Percentiles rank a stretch among this genome's conserved stretches.
phyloP scores from a whole-genome alignment of 1,284 basidiomycete species.

The Ganoderma lucidum region DNA sequence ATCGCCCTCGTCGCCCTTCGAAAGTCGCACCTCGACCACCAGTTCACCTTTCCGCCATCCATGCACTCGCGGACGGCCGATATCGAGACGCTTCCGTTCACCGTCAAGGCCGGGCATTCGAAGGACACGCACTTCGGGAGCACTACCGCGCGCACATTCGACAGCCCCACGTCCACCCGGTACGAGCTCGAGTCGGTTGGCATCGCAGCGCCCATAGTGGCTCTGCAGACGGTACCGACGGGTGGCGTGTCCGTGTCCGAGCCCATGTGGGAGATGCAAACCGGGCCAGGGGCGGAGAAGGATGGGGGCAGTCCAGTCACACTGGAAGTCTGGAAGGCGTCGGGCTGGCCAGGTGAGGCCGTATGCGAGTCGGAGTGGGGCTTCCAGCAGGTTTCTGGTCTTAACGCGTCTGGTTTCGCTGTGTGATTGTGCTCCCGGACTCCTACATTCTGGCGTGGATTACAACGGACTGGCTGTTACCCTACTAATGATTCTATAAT shows the following conservation, averaged over 20 bases:
- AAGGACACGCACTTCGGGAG: neutral
- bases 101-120: neutral
- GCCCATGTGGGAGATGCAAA: neutral
- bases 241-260: neutral
- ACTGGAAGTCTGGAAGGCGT: neutral
- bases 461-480: neutral
- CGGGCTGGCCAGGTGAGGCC: neutral
- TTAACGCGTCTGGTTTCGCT: neutral
- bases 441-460: neutral
- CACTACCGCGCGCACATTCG: neutral
- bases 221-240: neutral
- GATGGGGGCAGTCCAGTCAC: neutral
- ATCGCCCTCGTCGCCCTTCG: constrained; percentile 24
- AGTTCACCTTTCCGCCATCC: constrained; percentile 20
- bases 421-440: neutral
- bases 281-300: neutral
- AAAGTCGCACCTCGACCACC: constrained; percentile 25
- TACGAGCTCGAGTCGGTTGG: neutral
- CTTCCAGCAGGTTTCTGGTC: neutral
- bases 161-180: neutral
- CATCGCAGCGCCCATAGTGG: neutral
- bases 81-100: neutral
- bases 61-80: neutral
- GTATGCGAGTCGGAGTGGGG: neutral
- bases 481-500: neutral